These are phyloP conservation scores for Podospora australis DNA, from an alignment of 495 filamentous ascomycete genomes.

Conservation along the genomic window DNA sequence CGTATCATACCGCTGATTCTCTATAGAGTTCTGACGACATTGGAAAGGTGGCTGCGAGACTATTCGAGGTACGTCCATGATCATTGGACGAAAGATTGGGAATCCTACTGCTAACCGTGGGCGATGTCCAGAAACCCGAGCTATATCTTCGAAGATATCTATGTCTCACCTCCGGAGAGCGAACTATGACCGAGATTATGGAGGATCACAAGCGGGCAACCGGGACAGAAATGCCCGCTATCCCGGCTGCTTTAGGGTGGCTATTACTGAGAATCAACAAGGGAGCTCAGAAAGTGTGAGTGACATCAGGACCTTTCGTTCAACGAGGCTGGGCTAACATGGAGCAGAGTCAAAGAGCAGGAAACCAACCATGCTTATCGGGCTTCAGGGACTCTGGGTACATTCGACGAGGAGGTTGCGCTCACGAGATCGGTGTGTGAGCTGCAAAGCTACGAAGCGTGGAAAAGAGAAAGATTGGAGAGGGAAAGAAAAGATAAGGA, in stretches of 20 bases:
- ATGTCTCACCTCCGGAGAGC: constrained; percentile 17
- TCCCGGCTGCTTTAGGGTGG: constrained; percentile 17
- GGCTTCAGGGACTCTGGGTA: constrained; percentile 12
- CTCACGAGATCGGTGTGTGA: constrained; percentile 20
- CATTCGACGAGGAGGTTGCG: constrained; percentile 19
- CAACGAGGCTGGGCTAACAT: background rate
- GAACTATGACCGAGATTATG: constrained; percentile 22
- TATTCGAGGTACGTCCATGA: constrained; percentile 22
- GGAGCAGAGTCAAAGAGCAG: constrained; percentile 12
- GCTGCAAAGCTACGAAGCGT: constrained; percentile 22
- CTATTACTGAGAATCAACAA: constrained; percentile 19
- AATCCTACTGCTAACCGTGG: background rate
- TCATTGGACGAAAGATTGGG: background rate
- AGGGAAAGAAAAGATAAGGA: background rate
- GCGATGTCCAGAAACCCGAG: constrained; percentile 20
- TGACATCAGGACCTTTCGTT: background rate
- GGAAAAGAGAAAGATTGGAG: constrained; percentile 8
- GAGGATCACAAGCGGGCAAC: constrained; percentile 16
- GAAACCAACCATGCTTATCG: constrained; percentile 21
- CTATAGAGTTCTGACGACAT: constrained; percentile 31
- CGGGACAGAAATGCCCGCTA: constrained; percentile 19
- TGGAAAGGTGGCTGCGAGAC: constrained; percentile 29
- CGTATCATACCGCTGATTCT: background rate
- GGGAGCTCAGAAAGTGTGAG: constrained; percentile 16
- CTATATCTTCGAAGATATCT: constrained; percentile 21